Conservation (phyloP, 1,284 basidiomycete species). For the Austroboletus niveus region DNA sequence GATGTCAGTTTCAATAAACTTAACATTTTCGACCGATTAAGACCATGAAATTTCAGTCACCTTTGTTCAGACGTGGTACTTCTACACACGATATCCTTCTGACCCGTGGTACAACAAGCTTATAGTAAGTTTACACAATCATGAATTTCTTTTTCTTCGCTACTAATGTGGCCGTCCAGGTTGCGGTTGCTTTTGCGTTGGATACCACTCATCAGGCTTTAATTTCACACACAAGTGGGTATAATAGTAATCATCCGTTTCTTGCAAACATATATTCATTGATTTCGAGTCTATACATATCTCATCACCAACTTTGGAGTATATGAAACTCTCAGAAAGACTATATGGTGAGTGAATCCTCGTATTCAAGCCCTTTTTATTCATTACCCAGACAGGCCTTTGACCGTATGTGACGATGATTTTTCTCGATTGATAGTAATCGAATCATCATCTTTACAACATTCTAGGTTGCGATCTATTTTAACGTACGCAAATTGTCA, state of each 20-base stretch:
- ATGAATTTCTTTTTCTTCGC: not conserved
- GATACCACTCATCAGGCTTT: slow-evolving; percentile 56
- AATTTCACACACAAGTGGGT: slow-evolving; percentile 52
- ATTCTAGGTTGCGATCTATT: slow-evolving; percentile 35
- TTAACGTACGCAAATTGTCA: slow-evolving; percentile 24
- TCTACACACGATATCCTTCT: slow-evolving; percentile 46
- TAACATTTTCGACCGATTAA: not conserved
- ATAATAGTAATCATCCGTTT: not conserved
- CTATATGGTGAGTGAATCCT: slow-evolving; percentile 44
- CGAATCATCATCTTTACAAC: not conserved
- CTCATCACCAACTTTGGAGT: slow-evolving; percentile 48
- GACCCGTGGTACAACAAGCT: slow-evolving; percentile 46
- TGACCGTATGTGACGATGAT: slow-evolving; percentile 37
- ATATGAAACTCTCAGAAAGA: slow-evolving; percentile 29
- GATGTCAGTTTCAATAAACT: slow-evolving; percentile 37
- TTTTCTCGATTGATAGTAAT: not conserved
- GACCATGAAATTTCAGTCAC: slow-evolving; percentile 40
- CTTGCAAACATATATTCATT: not conserved
- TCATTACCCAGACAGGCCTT: slow-evolving; percentile 36
- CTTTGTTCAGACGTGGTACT: slow-evolving; percentile 55
- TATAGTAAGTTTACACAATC: slow-evolving; percentile 35
- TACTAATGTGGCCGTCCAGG: slow-evolving; percentile 31
- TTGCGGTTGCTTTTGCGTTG: slow-evolving; percentile 43
- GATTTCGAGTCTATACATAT: slow-evolving; percentile 51
- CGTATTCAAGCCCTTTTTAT: not conserved